Evolutionary conservation across 1,139 yeast species (phyloP), one percentile per base, ranked within the genome.

Genomic region (Saccharomyces hybrid): DNA sequence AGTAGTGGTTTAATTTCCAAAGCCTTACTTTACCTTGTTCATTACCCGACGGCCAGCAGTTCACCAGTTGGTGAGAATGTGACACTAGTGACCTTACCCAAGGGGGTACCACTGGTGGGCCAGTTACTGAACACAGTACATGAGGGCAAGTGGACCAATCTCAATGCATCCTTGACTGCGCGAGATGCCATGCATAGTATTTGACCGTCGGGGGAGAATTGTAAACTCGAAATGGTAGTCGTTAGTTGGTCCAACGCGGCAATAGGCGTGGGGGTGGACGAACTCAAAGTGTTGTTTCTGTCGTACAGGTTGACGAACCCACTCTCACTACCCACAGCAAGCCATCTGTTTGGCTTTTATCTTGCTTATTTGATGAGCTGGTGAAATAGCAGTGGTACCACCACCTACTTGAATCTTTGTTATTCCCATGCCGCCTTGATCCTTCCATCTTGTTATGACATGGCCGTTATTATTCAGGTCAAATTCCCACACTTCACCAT

Each of bases 71-170:
- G 91, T 28, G 95, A 83, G 70, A 91, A 91, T 9, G 83, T 80
- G 3, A 83, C 85, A n/a, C 86, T 74, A 1, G 97, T 88, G 47
- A 95, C 97, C 62, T 85, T 83, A 27, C 99, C 99, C 61, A 95
- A 78, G 3, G 99, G 99, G 0, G 99, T 91, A 7, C 90, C 93
- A 55, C 93, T 84, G 2, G 98, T 93, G 21, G 99, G 99, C 99
- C 99, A 95, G 75, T 95, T 95, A 55, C 84, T 78, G 71, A 84
- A 95, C 2, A 88, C 96, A 11, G 88, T 81, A 58, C 93, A 90
- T 9, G 90, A 79, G 11, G 98, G 97, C 57, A 93, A 73, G 67
- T 95, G 99, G 12, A 90, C 93, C 61, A 95, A 71, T 65, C 91
- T 80, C 59, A 95, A 75, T 1, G 97, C 89, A 70, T 95, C 98